Evolutionary conservation across 1,284 basidiomycete genomes (phyloP).

Genomic region (Malassezia obtusa): DNA sequence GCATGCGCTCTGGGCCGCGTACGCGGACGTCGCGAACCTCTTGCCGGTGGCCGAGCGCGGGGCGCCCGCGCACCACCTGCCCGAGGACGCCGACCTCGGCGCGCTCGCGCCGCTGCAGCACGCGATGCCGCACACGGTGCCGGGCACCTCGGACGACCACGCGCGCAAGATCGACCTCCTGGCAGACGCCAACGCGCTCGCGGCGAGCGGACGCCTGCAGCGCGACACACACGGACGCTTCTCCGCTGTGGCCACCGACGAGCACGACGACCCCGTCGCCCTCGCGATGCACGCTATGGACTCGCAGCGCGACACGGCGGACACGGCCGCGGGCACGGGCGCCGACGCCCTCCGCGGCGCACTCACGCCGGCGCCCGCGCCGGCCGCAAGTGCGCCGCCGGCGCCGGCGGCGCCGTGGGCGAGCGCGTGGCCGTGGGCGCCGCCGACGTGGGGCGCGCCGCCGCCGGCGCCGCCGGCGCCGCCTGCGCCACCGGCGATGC

Average conservation of each 20-base stretch:
- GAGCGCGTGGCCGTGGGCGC: neutral
- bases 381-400: slow-evolving; percentile 17
- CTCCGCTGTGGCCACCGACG: slow-evolving; percentile 30
- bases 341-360: slow-evolving; percentile 8
- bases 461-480: neutral
- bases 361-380: slow-evolving; percentile 13
- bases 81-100: slow-evolving; percentile 77
- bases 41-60: slow-evolving; percentile 62
- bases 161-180: slow-evolving; percentile 72
- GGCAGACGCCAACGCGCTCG: slow-evolving; percentile 62
- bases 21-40: slow-evolving; percentile 60
- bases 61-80: slow-evolving; percentile 49
- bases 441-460: neutral
- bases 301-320: slow-evolving; percentile 3
- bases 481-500: neutral
- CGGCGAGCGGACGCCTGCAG: slow-evolving; percentile 51
- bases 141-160: slow-evolving; percentile 69
- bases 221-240: neutral
- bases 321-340: neutral
- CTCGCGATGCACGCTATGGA: slow-evolving; percentile 36
- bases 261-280: slow-evolving; percentile 36
- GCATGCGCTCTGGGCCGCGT: slow-evolving; percentile 60
- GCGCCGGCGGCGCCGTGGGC: neutral
- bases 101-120: slow-evolving; percentile 75
- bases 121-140: slow-evolving; percentile 70